A percentile compares a stretch with the other conserved stretches of the same genome.
phyloP scores from a whole-genome alignment of 2,329 filamentous ascomycete genomes.

The Penicillium sp. region DNA sequence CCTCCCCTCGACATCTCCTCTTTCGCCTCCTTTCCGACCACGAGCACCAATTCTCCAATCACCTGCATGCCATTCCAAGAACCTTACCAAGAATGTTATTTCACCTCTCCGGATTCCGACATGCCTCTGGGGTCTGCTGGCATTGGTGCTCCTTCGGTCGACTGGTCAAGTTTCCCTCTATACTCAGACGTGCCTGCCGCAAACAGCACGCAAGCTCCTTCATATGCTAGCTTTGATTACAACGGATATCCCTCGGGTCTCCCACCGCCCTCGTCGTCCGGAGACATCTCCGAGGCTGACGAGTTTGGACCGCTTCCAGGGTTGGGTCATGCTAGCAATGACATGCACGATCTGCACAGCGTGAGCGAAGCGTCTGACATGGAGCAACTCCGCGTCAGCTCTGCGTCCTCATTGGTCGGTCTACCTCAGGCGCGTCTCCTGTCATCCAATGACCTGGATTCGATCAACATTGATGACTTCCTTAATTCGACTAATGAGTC shows the following conservation, averaged over 20 bases:
- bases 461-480: slow-evolving; percentile 46
- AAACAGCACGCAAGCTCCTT: slow-evolving; percentile 45
- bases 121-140: slow-evolving; percentile 38
- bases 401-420: slow-evolving; percentile 44
- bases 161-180: slow-evolving; percentile 50
- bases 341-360: slow-evolving; percentile 40
- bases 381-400: slow-evolving; percentile 43
- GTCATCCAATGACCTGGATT: slow-evolving; percentile 40
- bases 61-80: slow-evolving; percentile 39
- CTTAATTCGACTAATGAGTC: slow-evolving; percentile 43
- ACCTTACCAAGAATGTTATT: slow-evolving; percentile 41
- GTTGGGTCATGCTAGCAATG: slow-evolving; percentile 29
- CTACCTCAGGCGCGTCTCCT: slow-evolving; percentile 43
- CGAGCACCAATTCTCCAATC: slow-evolving; percentile 33
- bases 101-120: slow-evolving; percentile 46
- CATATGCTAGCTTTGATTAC: slow-evolving; percentile 48
- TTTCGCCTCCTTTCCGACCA: slow-evolving; percentile 37
- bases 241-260: slow-evolving; percentile 40
- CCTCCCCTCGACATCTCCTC: slow-evolving; percentile 39
- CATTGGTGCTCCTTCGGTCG: slow-evolving; percentile 44
- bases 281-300: slow-evolving; percentile 50
- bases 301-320: slow-evolving; percentile 41
- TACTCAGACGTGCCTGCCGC: slow-evolving; percentile 39
- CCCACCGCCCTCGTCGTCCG: slow-evolving; percentile 47
- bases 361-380: slow-evolving; percentile 43